These are phyloP conservation scores for Candida maesae DNA, from an alignment of 805 yeast genomes.

Conservation along the genomic window DNA sequence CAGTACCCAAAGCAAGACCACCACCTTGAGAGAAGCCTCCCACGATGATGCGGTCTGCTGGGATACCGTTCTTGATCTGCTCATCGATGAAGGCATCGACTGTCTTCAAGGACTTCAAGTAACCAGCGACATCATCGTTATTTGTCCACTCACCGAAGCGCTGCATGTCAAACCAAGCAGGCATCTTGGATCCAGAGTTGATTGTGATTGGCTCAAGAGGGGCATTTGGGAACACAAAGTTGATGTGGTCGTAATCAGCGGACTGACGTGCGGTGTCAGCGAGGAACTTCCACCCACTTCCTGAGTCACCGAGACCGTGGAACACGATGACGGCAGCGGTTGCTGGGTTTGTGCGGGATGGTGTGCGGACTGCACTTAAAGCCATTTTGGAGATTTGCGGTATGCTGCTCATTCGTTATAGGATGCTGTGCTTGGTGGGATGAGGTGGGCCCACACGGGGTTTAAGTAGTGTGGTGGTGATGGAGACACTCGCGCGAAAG, in stretches of 20 bases:
- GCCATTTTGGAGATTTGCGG: conserved; percentile 8
- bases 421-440: not conserved
- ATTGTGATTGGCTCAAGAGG: conserved; percentile 67
- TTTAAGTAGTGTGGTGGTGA: not conserved
- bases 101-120: conserved; percentile 42
- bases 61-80: conserved; percentile 48
- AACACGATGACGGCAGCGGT: conserved; percentile 69
- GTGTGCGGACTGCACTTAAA: conserved; percentile 30
- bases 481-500: not conserved
- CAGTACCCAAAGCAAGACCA: conserved; percentile 64
- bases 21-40: conserved; percentile 98
- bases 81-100: conserved; percentile 47
- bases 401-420: not conserved
- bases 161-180: conserved; percentile 84
- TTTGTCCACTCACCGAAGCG: conserved; percentile 44
- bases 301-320: conserved; percentile 93
- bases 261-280: conserved; percentile 54
- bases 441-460: too few relatives aligned
- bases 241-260: conserved; percentile 48
- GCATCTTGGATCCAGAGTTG: conserved; percentile 63
- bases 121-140: conserved; percentile 50
- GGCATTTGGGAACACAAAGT: conserved; percentile 89
- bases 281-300: conserved; percentile 83
- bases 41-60: conserved; percentile 66
- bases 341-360: conserved; percentile 34